phyloP scores from a whole-genome alignment of 305 asterid genomes.

The Solanum hybrid region DNA sequence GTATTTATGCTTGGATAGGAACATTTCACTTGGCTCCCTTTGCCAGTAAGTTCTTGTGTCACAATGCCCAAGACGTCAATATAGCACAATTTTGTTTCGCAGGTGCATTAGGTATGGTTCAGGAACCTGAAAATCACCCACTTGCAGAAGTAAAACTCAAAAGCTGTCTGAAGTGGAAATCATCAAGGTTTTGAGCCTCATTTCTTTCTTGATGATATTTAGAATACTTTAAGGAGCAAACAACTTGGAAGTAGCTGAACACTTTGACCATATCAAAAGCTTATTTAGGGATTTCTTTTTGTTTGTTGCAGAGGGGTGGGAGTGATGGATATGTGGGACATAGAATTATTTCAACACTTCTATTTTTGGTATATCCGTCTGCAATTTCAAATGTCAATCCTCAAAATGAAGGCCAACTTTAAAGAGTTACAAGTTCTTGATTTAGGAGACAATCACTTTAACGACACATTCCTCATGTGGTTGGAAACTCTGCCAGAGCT shows the following conservation, averaged over 20 bases:
- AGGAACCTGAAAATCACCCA: not conserved
- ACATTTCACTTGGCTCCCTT: not conserved
- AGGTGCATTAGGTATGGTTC: not conserved
- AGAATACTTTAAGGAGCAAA: not conserved
- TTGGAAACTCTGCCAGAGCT: not conserved
- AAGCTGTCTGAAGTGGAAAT: not conserved
- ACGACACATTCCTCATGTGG: not conserved
- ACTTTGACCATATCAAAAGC: not conserved
- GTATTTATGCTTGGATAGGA: not conserved
- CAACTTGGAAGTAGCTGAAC: constrained; percentile 1
- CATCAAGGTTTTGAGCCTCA: not conserved
- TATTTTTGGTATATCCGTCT: not conserved
- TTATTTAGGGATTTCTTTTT: not conserved
- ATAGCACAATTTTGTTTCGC: not conserved
- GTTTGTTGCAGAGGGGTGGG: not conserved
- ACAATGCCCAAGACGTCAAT: not conserved
- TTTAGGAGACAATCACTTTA: not conserved
- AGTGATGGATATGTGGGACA: not conserved
- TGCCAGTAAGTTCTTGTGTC: not conserved
- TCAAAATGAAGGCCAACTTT: not conserved
- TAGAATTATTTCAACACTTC: not conserved
- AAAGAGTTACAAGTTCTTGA: not conserved
- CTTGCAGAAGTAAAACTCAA: not conserved
- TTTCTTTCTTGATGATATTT: not conserved
- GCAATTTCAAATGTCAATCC: not conserved